Evolutionary conservation across 805 yeast species (phyloP), one percentile per base, ranked within the genome.

Genomic region (Cyberlindnera amylophila): DNA sequence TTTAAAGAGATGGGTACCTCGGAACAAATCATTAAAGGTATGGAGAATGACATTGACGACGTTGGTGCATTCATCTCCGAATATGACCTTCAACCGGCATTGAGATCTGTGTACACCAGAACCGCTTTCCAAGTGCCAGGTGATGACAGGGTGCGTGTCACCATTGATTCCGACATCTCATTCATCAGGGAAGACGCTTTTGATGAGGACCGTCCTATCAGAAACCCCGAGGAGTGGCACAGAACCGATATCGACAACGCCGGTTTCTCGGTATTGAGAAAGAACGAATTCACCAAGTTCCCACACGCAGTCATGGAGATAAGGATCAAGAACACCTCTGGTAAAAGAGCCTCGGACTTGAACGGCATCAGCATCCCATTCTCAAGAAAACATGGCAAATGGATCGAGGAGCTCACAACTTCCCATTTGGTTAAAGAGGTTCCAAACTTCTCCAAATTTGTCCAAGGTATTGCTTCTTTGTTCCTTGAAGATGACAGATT

Each of bases 81-180:
- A 40, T 72, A 81, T 53, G 74, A 79, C 46, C 71, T 91, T 50
- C 86, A 87, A 64, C 99, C 99, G 12, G 78, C 86, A 30, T 66
- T 93, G 61, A 81, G 98, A 67, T 77, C 96, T 10, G 77, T 82
- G 29, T 88, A 86, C 67, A 86, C 88, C 32, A 77, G 98, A 64
- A 86, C 96, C 6, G 98, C 98, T 3, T 91, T 93, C 71, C 97
- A 91, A 71, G 91, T 91, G 55, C 99, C 99, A 3, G 97, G 97
- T 45, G 98, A 93, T 62, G 95, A 90, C 62, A 78, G 91, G 58
- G 83, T 90, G 30, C 81, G 98, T 61, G 81, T 93, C 47, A 82
- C 86, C 34, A 86, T 91, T 50, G 98, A 91, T 65, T 83, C 95
- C 13, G 93, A 93, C 61, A 79, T 93, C 43, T 59, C 82, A 39